These are phyloP conservation scores for Aspergillus sergii DNA, from an alignment of 2,329 filamentous ascomycete species.

Conservation along the genomic window DNA sequence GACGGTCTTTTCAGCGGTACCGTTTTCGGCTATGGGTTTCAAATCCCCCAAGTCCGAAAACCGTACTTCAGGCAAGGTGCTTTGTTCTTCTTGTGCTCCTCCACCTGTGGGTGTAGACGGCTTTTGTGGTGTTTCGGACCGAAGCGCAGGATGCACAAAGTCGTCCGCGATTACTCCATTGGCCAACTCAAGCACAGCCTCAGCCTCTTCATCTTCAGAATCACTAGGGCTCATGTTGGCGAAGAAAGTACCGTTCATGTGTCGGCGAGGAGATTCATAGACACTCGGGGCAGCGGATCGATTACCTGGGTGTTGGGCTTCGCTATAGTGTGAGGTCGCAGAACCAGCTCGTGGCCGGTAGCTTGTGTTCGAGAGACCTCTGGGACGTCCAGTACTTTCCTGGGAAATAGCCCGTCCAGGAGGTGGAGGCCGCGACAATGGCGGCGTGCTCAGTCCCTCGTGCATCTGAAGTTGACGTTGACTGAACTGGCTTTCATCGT, in stretches of 20 bases:
- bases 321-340: conserved; percentile 41
- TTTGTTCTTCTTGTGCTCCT: conserved; percentile 20
- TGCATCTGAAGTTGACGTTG: conserved; percentile 82
- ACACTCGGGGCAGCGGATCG: conserved; percentile 29
- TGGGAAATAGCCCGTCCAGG: conserved; percentile 23
- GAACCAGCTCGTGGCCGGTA: conserved; percentile 42
- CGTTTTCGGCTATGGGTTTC: conserved; percentile 44
- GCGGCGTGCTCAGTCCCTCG: conserved; percentile 68
- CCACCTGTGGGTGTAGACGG: conserved; percentile 33
- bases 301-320: conserved; percentile 28
- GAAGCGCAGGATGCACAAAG: conserved; percentile 41
- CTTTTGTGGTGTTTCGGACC: conserved; percentile 36
- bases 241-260: conserved; percentile 36
- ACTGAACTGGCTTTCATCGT: conserved; percentile 82
- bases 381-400: conserved; percentile 29
- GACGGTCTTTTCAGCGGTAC: conserved; percentile 16
- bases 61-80: conserved; percentile 37
- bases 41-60: conserved; percentile 43
- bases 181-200: conserved; percentile 1
- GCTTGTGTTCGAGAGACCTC: conserved; percentile 41
- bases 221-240: conserved; percentile 42
- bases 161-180: conserved; percentile 17
- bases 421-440: conserved; percentile 35
- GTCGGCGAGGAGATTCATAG: conserved; percentile 32
- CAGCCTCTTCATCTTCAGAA: conserved; percentile 38